Percentiles rank a stretch among this genome's conserved stretches.
These are phyloP conservation scores for Brasenia schreberi DNA, from an alignment of 164 flowering plant genomes.

Conservation along the genomic window DNA sequence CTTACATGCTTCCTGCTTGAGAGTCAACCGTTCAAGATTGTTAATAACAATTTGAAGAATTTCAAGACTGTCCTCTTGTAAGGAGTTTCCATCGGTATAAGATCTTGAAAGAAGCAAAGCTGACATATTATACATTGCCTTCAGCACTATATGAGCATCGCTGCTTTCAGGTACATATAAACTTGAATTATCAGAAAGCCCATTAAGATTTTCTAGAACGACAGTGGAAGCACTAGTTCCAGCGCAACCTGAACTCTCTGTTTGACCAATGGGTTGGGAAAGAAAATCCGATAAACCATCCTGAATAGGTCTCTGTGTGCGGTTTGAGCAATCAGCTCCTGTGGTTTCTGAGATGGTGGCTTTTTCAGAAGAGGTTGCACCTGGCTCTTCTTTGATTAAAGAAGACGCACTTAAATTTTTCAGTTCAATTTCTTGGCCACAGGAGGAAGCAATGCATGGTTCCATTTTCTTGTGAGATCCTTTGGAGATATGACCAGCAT, in stretches of 20 bases:
- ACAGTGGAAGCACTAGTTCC: background rate
- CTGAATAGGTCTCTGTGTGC: background rate
- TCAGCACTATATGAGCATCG: constrained; percentile 24
- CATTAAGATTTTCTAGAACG: constrained; percentile 2
- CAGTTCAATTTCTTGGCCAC: constrained; percentile 3
- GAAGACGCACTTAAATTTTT: constrained; percentile 4
- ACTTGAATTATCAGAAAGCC: constrained; percentile 5
- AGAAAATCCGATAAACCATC: constrained; percentile 1
- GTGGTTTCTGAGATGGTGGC: too few relatives aligned
- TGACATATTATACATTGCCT: constrained; percentile 37
- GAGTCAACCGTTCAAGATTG: constrained; percentile 29
- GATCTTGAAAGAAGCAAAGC: constrained; percentile 30
- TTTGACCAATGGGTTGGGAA: background rate
- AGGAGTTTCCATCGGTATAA: constrained; percentile 16
- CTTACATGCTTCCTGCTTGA: constrained; percentile 7
- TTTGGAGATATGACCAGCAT: constrained; percentile 4
- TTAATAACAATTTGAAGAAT: constrained; percentile 27
- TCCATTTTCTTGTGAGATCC: constrained; percentile 5
- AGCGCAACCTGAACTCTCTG: background rate
- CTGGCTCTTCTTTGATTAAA: constrained; percentile 6
- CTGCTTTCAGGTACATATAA: constrained; percentile 10
- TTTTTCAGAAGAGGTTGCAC: constrained; percentile 1
- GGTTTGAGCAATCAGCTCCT: background rate
- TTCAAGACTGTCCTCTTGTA: constrained; percentile 20
- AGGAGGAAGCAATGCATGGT: constrained; percentile 4